Conservation (phyloP, 208 protist species). For the Wallacemonas sp. region DNA sequence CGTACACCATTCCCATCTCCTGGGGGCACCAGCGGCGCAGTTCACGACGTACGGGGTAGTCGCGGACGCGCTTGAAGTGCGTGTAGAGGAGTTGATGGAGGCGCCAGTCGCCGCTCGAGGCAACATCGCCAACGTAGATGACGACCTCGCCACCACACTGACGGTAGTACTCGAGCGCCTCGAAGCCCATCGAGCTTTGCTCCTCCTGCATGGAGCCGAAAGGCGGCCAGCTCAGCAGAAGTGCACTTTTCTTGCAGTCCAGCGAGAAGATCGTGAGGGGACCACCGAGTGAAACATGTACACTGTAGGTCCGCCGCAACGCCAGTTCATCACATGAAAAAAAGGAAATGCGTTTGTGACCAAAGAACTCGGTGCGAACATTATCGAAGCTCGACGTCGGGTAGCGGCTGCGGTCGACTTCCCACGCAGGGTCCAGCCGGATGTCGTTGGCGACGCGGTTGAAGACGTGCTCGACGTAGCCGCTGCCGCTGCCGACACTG, state of each 20-base stretch:
- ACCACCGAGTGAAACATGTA: conserved; percentile 76
- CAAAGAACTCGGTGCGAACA: conserved; percentile 57
- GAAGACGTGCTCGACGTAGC: conserved; percentile 91
- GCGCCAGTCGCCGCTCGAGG: conserved; percentile 87
- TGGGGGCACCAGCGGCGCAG: conserved; percentile 84
- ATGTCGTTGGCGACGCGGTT: conserved; percentile 79
- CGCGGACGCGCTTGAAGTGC: conserved; percentile 81
- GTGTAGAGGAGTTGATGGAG: conserved; percentile 86
- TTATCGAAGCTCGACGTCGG: conserved; percentile 64
- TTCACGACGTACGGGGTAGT: conserved; percentile 85
- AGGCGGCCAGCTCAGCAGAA: conserved; percentile 89
- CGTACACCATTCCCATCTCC: conserved; percentile 90
- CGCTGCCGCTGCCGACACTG: conserved; percentile 79
- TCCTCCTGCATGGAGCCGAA: conserved; percentile 88
- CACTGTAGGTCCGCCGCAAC: conserved; percentile 74
- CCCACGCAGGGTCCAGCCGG: conserved; percentile 31
- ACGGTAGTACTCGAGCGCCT: conserved; percentile 86
- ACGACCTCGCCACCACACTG: conserved; percentile 67
- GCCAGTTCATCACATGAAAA: conserved; percentile 86
- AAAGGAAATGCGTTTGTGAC: conserved; percentile 52
- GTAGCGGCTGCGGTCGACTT: conserved; percentile 33
- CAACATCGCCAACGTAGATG: conserved; percentile 90
- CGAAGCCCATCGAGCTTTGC: conserved; percentile 91
- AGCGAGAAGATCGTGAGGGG: conserved; percentile 79
- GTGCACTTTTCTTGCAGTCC: conserved; percentile 56